phyloP scores from a whole-genome alignment of 2,329 filamentous ascomycete species.

The Myotisia sp. region DNA sequence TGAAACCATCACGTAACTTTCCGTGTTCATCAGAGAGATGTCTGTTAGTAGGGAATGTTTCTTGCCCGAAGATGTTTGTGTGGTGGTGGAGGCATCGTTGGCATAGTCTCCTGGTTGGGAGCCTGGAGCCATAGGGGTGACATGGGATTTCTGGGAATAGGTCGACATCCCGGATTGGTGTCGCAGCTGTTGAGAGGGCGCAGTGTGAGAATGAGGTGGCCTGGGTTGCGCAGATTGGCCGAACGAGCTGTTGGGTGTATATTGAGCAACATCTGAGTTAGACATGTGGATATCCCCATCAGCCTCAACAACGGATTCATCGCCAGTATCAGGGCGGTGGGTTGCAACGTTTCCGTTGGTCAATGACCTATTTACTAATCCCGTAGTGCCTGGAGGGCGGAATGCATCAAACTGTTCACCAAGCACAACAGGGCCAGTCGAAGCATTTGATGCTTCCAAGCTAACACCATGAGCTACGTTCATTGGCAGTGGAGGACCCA shows the following conservation, averaged over 20 bases:
- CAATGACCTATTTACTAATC: constrained; percentile 30
- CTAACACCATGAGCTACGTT: constrained; percentile 40
- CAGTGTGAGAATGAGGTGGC: constrained; percentile 33
- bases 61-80: constrained; percentile 63
- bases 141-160: constrained; percentile 36
- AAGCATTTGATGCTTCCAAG: constrained; percentile 36
- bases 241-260: constrained; percentile 35
- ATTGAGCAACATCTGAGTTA: constrained; percentile 36
- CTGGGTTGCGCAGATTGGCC: constrained; percentile 37
- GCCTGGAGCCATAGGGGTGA: constrained; percentile 45
- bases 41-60: constrained; percentile 62
- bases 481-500: constrained; percentile 33
- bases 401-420: constrained; percentile 50
- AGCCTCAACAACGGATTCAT: constrained; percentile 32
- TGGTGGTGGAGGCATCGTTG: constrained; percentile 84
- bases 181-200: constrained; percentile 32
- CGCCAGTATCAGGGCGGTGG: constrained; percentile 36
- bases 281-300: constrained; percentile 50
- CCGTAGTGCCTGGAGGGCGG: constrained; percentile 40
- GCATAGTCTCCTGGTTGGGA: constrained; percentile 48
- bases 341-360: constrained; percentile 41
- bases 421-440: constrained; percentile 42
- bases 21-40: constrained; percentile 53
- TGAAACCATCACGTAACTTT: constrained; percentile 34
- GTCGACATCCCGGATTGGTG: constrained; percentile 33